Base-by-base conservation (phyloP, 2,329 filamentous ascomycete species). In the Rugonectria rugulosa region DNA sequence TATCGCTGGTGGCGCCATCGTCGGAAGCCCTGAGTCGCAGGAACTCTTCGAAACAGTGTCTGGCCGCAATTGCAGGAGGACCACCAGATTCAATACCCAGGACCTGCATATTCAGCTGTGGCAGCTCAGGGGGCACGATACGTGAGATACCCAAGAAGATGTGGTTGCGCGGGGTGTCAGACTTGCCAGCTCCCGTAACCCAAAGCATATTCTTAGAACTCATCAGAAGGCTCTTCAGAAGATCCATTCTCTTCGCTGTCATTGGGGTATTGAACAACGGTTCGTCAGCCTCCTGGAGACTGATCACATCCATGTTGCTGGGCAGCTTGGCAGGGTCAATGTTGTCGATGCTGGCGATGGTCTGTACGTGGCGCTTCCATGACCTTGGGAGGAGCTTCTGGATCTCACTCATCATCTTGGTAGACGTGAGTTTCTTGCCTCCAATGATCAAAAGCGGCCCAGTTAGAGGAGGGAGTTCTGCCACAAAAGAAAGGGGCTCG, bases 101-200 rank as follows among this genome's bases (percentile, higher is more conserved):
- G 3, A 55, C 23, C 38, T 55, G 46, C 9, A 55, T 37, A 6
- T 55, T 55, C n/a, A 55, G 37, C 21, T 56, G 45, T 14, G 52
- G 45, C 31, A 56, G 14, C 41, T 59, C 56, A 5, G 36, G 27
- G 1, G 41, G 41, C 2, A 40, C 36, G 21, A 54, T 49, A 11
- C 53, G 48, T 4, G 48, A 50, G 29, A 57, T 57, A 8, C 55
- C 49, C 7, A 53, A 43, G 40, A 57, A 54, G 40, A 57, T 57
- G 20, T 31, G 40, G 27, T 52, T 45, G 27, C 50, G 44, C 6
- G 55, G 55, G 6, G 32, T 46, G 21, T 49, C 34, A 14, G 50
- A 47, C 40, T 43, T 46, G 24, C 49, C 44, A 4, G 49, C 44
- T 10, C 49, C 44, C 10, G 52, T 59, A 10, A 59, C 53, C 56